A percentile compares a stretch with the other conserved stretches of the same genome.
phyloP scores from a whole-genome alignment of 257 asterid genomes.

The Cruciata laevipes region DNA sequence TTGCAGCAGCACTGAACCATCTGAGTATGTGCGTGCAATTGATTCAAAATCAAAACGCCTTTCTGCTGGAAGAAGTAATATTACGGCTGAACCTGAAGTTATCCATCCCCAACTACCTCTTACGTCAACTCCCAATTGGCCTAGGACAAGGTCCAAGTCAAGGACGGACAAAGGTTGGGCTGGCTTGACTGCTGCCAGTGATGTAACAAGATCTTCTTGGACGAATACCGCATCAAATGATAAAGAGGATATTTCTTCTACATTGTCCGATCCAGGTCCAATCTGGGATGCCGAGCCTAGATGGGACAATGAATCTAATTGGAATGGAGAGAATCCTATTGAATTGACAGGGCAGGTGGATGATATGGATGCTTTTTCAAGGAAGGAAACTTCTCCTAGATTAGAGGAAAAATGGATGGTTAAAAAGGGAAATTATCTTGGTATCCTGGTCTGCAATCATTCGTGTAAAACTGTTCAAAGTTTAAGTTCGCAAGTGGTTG shows the following conservation, averaged over 20 bases:
- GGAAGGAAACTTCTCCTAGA: conserved; percentile 31
- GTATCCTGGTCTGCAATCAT: conserved; percentile 85
- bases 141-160: conserved; percentile 88
- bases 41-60: conserved; percentile 85
- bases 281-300: conserved; percentile 98
- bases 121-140: conserved; percentile 75
- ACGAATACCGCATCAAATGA: conserved; percentile 55
- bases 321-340: conserved; percentile 57
- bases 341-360: conserved; percentile 67
- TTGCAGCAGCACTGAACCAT: conserved; percentile 82
- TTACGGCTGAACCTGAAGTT: conserved; percentile 77
- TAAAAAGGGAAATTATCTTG: conserved; percentile 69
- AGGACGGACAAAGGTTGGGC: conserved; percentile 69
- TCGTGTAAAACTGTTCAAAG: conserved; percentile 93
- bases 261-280: conserved; percentile 97
- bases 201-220: conserved; percentile 70
- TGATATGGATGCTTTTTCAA: conserved; percentile 36
- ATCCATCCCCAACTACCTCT: conserved; percentile 75
- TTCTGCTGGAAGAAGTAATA: conserved; percentile 70
- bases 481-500: conserved; percentile 91
- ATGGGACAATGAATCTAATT: conserved; percentile 77
- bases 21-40: conserved; percentile 88
- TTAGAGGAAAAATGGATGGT: conserved; percentile 80
- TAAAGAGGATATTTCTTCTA: conserved; percentile 93
- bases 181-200: conserved; percentile 49